These are phyloP conservation scores for Diophrys appendiculata DNA, from an alignment of 73 alveolate species.

Conservation along the genomic window DNA sequence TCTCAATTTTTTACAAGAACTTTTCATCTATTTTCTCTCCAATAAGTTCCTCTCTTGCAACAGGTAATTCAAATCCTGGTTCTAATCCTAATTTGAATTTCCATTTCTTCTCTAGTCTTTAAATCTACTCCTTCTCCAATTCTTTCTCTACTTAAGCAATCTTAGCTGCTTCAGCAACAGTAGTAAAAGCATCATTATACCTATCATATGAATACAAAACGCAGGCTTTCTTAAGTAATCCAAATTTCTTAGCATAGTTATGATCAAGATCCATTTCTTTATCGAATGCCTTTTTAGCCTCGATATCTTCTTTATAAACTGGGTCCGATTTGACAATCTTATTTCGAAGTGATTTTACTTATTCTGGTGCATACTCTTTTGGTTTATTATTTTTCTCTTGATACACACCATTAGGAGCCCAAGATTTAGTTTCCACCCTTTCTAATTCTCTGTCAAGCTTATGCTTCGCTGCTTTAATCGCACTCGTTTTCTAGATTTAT, in stretches of 20 bases:
- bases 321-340: slow-evolving; percentile 1
- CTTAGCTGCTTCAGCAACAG: slow-evolving; percentile 47
- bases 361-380: not conserved
- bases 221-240: slow-evolving; percentile 54
- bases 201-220: slow-evolving; percentile 57
- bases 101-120: slow-evolving; percentile 48
- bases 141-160: slow-evolving; percentile 34
- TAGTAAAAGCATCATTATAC: slow-evolving; percentile 48
- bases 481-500: slow-evolving; percentile 8
- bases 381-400: slow-evolving; percentile 11
- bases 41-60: slow-evolving; percentile 27
- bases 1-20: slow-evolving; percentile 41
- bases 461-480: not conserved
- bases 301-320: not conserved
- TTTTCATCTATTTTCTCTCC: slow-evolving; percentile 45
- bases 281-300: slow-evolving; percentile 4
- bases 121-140: slow-evolving; percentile 15
- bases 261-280: slow-evolving; percentile 40
- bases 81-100: slow-evolving; percentile 52
- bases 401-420: slow-evolving; percentile 32
- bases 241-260: slow-evolving; percentile 49
- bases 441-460: slow-evolving; percentile 26
- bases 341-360: not conserved
- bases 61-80: slow-evolving; percentile 41
- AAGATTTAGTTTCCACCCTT: not conserved